Base-by-base conservation (phyloP, 2,329 filamentous ascomycete genomes). In the Metarhizium guizhouense region DNA sequence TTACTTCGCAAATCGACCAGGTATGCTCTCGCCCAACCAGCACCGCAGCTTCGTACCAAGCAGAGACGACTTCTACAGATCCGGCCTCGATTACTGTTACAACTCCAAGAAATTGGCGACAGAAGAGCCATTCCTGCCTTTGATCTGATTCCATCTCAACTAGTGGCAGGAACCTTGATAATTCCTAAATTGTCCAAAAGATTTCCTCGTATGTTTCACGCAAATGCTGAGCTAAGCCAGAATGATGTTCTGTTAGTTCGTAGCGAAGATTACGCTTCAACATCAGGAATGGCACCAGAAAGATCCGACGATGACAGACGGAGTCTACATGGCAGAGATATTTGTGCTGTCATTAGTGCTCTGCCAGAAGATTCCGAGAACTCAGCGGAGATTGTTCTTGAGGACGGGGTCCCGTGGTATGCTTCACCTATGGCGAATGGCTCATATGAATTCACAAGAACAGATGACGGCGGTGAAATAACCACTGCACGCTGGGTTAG, bases 191-290 rank as follows among this genome's bases (percentile, higher is more conserved):
- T 88, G 29, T 74, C 79, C 2, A 81, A 82, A 63, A 77, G 78
- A 6, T 85, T 85, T 59, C 83, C 85, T 0, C 78, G 81, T 6
- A 76, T 88, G 51, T 85, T 88, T 62, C 77, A 79, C 53, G 78
- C 79, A 25, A 84, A 83, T 62, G 81, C 82, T 49, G 78, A 83
- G 54, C 72, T 92, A 4, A 82, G 85, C 36, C 76, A 81, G 25
- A 82, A 87, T 59, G 88, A 92, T 67, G 73, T 92, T 13, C 78
- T 92, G 56, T 69, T 93, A 49, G 78, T 91, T 34, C 82, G 80
- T 62, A 87, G 86, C 55, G 86, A 89, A 61, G 80, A 86, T 59
- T 90, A 89, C 65, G 73, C 70, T 54, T 40, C 48, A 8, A 53
- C 57, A 6, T 38, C 57, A 13, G 64, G 57, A 62, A 73, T 54